Evolutionary conservation across 768 basidiomycete genomes (phyloP), one percentile per base, ranked within the genome.

Genomic region (Termitomyces sp.): DNA sequence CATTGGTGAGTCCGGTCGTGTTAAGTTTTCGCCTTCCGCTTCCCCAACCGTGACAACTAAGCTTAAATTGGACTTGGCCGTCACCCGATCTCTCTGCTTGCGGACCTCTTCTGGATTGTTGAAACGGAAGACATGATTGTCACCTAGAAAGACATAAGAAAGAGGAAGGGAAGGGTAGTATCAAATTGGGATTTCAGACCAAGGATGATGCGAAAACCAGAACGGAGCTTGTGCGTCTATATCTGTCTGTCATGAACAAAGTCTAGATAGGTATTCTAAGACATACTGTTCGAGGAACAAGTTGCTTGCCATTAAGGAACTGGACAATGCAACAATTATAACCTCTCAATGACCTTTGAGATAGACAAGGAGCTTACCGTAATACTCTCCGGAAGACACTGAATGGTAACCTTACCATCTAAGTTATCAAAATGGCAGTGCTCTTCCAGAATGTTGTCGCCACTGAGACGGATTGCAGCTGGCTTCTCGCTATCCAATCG

Each of bases 81-180:
- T 86, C 2, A 87, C 88, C 42, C 91, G 85, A 70, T 95, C 89
- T 43, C 94, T 85, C 65, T 85, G 89, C 67, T 91, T 94, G 61
- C 94, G 90, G 59, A 95, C 94, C 71, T 94, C 92, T 70, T 94
- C 92, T 0, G 94, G 94, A 65, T 96, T 90, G 66, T 91, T 98
- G 73, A 97, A 98, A 17, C 97, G 84, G 71, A 99, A 99, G 55
- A 98, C 94, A 73, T 99, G 97, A 61, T 94, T 87, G 63, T 98
- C 95, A 53, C 96, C 91, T 92, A 58, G 47, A 54, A 56, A 21
- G 49, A 56, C 26, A 37, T 57, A 26, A 57, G 57, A 60, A 59
- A 63, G 23, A n/a, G 40, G 33, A 53, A 48, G 41, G 17, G 44
- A 52, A 46, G 41, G 17, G 44, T 37, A 6, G 11, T 41, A 50